Evolutionary conservation across 345 rosid species (phyloP), one percentile per base, ranked within the genome.

Genomic region (Chamaenerion angustifolium): DNA sequence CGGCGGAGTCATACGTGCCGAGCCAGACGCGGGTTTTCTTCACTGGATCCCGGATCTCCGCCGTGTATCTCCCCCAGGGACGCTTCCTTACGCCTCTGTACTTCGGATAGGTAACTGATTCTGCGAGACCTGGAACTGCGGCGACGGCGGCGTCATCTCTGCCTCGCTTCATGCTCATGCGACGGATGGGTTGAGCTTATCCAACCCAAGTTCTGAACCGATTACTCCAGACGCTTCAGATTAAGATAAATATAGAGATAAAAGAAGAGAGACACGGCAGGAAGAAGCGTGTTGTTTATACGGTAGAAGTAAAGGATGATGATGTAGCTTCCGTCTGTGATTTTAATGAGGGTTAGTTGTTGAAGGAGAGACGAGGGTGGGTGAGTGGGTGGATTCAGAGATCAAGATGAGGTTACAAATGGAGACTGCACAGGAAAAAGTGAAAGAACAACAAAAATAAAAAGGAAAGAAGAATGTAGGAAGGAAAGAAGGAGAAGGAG

Each of bases 1-100:
- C 88, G 4, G 95, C 95, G n/a, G 95, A 79, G 46, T 81, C 85
- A 42, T 83, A 89, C 27, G 97, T 89, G 11, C 97, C 98, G 5
- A 90, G 81, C 98, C 98, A 85, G 0, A 90, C 98, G 1, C 95
- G 64, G 1, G 94, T 68, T 53, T 85, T 90, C 54, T 83, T 90
- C 67, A 71, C 54, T 0, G 98, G 98, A 66, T 90, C 94, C 45
- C 98, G 75, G 79, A 90, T 90, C 84, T 90, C 98, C 0, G 98
- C 95, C 0, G 95, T 95, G 68, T 75, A 90, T 19, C 82, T 65
- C 0, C 98, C 95, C 90, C 94, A 83, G 12, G 90, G 95, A 68
- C 98, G 68, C 72, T 77, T 81, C 41, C 98, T 57, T 0, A 90
- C 98, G 47, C 98, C 95, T 72, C 98, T 82, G 66, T 85, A 88